Conservation (phyloP, 106 monocot genomes). For the Platanthera zijinensis region DNA sequence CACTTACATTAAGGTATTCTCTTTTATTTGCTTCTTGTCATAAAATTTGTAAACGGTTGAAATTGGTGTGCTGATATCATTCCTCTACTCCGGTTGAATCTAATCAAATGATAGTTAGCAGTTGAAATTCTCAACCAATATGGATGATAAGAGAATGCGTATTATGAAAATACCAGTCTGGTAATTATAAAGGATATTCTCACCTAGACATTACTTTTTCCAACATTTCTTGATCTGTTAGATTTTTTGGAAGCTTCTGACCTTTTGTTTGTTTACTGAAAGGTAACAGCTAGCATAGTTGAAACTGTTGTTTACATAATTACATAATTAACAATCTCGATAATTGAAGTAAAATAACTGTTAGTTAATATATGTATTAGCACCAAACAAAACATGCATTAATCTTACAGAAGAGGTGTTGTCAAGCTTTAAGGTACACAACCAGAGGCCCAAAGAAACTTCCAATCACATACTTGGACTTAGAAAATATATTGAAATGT, state of each 20-base stretch:
- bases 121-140: slow-evolving; percentile 3
- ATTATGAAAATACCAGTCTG: not conserved
- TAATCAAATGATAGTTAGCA: not conserved
- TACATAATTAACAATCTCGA: not conserved
- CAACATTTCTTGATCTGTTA: slow-evolving; percentile 73
- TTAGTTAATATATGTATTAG: not conserved
- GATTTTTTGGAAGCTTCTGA: slow-evolving; percentile 51
- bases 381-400: not conserved
- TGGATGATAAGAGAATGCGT: not conserved
- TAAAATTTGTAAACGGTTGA: no score
- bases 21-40: no score
- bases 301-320: not conserved
- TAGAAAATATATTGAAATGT: not conserved
- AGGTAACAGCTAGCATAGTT: slow-evolving; percentile 39
- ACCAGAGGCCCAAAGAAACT: not conserved
- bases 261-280: slow-evolving; percentile 84
- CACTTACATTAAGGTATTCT: no score
- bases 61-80: no score
- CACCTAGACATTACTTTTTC: slow-evolving; percentile 94
- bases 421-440: not conserved
- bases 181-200: not conserved
- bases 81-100: no score
- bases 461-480: not conserved
- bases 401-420: not conserved
- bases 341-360: not conserved